Conservation (phyloP, 106 monocot species). For the Allium fistulosum region DNA sequence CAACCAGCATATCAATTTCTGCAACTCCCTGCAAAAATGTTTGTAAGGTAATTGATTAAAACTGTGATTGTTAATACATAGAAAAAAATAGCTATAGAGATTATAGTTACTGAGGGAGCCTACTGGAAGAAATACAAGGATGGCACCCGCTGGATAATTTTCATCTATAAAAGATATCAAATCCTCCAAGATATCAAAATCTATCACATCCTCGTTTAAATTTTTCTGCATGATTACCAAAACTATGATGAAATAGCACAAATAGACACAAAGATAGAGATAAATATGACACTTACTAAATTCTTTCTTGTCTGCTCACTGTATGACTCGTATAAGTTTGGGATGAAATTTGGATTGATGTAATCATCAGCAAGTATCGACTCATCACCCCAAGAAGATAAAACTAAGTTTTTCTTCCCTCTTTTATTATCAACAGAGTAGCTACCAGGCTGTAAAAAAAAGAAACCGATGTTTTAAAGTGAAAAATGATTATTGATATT, state of each 20-base stretch:
- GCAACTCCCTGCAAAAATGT: slow-evolving; percentile 63
- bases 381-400: slow-evolving; percentile 95
- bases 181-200: slow-evolving; percentile 96
- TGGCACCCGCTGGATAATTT: slow-evolving; percentile 68
- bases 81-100: too few relatives aligned
- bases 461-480: not conserved
- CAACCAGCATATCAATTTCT: slow-evolving; percentile 85
- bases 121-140: slow-evolving; percentile 97
- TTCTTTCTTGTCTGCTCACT: slow-evolving; percentile 75
- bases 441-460: slow-evolving; percentile 21
- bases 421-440: slow-evolving; percentile 61
- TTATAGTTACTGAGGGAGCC: slow-evolving; percentile 1
- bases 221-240: slow-evolving; percentile 48
- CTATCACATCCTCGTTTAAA: slow-evolving; percentile 85
- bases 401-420: slow-evolving; percentile 82
- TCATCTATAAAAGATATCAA: slow-evolving; percentile 85
- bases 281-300: slow-evolving; percentile 35
- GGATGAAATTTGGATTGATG: slow-evolving; percentile 65
- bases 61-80: too few relatives aligned
- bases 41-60: not conserved
- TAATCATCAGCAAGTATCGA: slow-evolving; percentile 56
- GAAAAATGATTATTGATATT: not conserved
- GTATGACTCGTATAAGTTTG: slow-evolving; percentile 44
- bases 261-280: not conserved
- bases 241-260: not conserved